Evolutionary conservation across 2,329 filamentous ascomycete species (phyloP).

Genomic region (Aspergillus amoenus): DNA sequence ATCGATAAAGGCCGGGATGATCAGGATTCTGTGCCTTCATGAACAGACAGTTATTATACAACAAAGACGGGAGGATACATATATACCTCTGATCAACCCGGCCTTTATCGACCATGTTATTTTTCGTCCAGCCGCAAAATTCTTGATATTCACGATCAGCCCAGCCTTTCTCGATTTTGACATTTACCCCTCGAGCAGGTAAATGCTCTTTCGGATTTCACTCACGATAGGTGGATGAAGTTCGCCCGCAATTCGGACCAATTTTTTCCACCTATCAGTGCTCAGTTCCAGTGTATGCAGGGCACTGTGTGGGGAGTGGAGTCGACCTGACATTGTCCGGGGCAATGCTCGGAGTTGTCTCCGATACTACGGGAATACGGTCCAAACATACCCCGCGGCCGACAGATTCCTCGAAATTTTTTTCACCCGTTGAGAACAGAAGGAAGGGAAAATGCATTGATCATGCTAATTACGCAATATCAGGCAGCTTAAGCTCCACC

Average conservation of each 20-base stretch:
- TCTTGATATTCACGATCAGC: not conserved
- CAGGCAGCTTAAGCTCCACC: constrained; percentile 35
- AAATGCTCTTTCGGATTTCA: not conserved
- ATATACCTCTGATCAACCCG: too few species aligned
- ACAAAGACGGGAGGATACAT: too few species aligned
- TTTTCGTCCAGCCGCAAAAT: too few species aligned
- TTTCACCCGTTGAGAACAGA: not conserved
- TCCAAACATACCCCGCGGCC: not conserved
- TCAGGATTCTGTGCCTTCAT: too few species aligned
- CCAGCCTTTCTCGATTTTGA: not conserved
- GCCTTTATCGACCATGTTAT: too few species aligned
- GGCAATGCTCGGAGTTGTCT: constrained; percentile 4
- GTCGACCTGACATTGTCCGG: not conserved
- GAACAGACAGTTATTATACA: too few species aligned
- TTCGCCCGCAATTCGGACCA: not conserved
- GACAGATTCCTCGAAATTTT: not conserved
- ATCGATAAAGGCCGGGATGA: too few species aligned
- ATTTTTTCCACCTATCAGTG: constrained; percentile 28
- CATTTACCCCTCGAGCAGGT: not conserved
- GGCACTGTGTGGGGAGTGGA: not conserved
- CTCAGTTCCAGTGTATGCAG: not conserved
- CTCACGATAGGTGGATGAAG: constrained; percentile 5
- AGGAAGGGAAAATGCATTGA: not conserved
- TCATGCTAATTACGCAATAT: constrained; percentile 31
- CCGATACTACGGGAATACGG: not conserved